A percentile compares a stretch with the other conserved stretches of the same genome.
Conservation (phyloP, 495 filamentous ascomycete genomes). For the Geopyxis carbonaria region DNA sequence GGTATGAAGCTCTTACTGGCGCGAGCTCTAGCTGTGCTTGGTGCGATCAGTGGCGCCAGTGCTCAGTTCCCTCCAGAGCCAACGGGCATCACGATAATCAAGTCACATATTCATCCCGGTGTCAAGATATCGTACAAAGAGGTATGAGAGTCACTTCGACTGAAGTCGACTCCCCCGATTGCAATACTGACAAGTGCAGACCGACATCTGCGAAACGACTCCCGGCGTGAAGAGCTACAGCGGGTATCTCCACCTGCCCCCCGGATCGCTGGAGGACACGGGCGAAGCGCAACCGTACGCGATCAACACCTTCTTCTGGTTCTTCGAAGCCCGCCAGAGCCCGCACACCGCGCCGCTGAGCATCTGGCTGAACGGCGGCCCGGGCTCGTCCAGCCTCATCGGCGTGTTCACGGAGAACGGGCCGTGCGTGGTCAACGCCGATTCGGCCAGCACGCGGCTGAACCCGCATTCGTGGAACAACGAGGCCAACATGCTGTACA, state of each 20-base stretch:
- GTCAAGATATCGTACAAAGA: too few relatives aligned
- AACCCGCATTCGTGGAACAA: conserved; percentile 45
- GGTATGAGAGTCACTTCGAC: too few relatives aligned
- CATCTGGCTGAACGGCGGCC: conserved; percentile 54
- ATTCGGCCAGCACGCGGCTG: conserved; percentile 24
- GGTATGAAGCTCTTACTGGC: too few relatives aligned
- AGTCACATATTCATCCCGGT: too few relatives aligned
- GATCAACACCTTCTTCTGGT: conserved; percentile 65
- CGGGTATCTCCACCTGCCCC: conserved; percentile 34
- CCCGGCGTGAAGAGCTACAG: conserved; percentile 30
- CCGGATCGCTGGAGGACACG: conserved; percentile 28
- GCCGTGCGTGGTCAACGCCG: conserved; percentile 32
- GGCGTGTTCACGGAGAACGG: conserved; percentile 35
- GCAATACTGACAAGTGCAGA: too few relatives aligned
- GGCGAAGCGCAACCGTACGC: conserved; percentile 32
- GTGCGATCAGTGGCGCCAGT: too few relatives aligned
- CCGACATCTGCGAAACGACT: conserved; percentile 36
- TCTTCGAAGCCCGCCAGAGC: conserved; percentile 45
- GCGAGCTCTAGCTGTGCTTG: too few relatives aligned
- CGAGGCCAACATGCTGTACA: conserved; percentile 53
- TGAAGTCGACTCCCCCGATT: too few relatives aligned
- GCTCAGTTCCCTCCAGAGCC: too few relatives aligned
- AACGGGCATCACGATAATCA: too few relatives aligned
- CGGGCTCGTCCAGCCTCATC: conserved; percentile 45
- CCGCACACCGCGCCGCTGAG: conserved; percentile 40